Conservation (phyloP, 2,329 filamentous ascomycete species). For the Cryphonectria nitschkei region DNA sequence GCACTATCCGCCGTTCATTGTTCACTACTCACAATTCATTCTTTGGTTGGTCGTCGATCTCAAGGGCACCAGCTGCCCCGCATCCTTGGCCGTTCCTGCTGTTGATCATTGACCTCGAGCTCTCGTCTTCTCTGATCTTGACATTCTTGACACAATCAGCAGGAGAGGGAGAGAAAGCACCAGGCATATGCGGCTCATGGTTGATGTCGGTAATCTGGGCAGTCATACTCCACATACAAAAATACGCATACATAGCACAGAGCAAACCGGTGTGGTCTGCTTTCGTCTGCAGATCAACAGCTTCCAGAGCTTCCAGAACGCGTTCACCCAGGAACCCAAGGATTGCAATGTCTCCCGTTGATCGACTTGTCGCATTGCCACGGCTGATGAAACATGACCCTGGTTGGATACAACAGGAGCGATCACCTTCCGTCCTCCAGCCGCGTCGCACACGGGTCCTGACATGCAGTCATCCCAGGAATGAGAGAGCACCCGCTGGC, state of each 20-base stretch:
- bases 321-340: not conserved
- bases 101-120: too few species aligned
- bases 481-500: not conserved
- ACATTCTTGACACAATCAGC: not conserved
- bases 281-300: not conserved
- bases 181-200: not conserved
- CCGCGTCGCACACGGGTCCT: conserved; percentile 4
- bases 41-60: too few species aligned
- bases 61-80: too few species aligned
- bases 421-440: not conserved
- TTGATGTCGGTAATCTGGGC: not conserved
- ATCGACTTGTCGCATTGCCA: not conserved
- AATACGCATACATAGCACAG: not conserved
- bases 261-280: not conserved
- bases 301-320: conserved; percentile 7
- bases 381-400: not conserved
- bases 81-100: too few species aligned
- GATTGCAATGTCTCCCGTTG: not conserved
- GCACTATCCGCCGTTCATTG: too few species aligned
- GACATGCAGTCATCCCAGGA: not conserved
- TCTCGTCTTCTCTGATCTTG: not conserved
- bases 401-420: not conserved
- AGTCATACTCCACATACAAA: not conserved
- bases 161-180: not conserved
- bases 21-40: too few species aligned